phyloP scores from a whole-genome alignment of 179 eudicot species.

The Patellifolia procumbens region DNA sequence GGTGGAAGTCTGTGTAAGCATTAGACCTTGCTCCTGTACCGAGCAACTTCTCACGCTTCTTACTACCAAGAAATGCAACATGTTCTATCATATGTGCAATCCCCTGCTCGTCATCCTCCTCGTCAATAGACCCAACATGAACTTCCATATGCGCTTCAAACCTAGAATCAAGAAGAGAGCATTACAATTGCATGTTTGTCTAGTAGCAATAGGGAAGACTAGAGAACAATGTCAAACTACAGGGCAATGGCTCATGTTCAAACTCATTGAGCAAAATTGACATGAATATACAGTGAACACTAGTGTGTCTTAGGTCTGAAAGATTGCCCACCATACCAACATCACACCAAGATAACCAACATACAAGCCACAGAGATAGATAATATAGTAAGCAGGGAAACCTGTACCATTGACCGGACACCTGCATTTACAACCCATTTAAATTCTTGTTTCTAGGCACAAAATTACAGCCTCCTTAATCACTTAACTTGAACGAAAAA shows the following conservation, averaged over 20 bases:
- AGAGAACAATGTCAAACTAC: not conserved
- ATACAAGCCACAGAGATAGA: not conserved
- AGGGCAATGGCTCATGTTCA: not conserved
- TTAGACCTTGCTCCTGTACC: conserved; percentile 99
- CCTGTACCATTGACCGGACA: not conserved
- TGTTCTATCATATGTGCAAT: conserved; percentile 99
- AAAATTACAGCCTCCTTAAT: conserved; percentile 2
- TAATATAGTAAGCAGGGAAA: not conserved
- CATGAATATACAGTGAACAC: not conserved
- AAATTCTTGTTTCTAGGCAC: not conserved
- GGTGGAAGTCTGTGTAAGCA: conserved; percentile 99
- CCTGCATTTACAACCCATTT: conserved; percentile 11
- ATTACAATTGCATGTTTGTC: conserved; percentile 10
- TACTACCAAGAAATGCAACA: conserved; percentile 99
- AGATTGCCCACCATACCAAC: too few relatives aligned
- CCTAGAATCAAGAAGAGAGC: conserved; percentile 38
- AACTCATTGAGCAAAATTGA: not conserved
- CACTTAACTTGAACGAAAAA: not conserved
- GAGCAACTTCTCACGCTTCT: conserved; percentile 95
- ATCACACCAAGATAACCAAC: not conserved
- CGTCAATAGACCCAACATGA: conserved; percentile 97
- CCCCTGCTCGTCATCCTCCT: conserved; percentile 99
- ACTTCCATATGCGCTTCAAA: conserved; percentile 99
- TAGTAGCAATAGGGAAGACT: not conserved
- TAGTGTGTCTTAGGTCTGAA: not conserved